These are phyloP conservation scores for Aspergillus sp. DNA, from an alignment of 2,329 filamentous ascomycete species.

Conservation along the genomic window DNA sequence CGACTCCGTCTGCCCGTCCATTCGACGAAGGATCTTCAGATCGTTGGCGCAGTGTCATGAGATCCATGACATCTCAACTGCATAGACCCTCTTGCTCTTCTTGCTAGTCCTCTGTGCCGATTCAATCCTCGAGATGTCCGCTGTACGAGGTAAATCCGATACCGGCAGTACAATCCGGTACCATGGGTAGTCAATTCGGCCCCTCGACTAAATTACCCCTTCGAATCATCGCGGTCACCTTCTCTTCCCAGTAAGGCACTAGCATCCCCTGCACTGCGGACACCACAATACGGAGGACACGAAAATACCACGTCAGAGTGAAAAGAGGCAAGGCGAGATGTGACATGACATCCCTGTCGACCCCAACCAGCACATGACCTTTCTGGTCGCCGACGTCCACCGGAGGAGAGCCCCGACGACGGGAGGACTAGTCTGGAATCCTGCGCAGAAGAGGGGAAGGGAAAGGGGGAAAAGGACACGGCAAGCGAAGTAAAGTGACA, in stretches of 20 bases:
- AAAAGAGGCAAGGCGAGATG: too few relatives aligned
- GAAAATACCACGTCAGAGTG: too few relatives aligned
- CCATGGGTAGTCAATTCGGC: neutral
- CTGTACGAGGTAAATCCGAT: neutral
- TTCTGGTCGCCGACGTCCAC: neutral
- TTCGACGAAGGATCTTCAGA: too few relatives aligned
- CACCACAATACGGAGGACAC: too few relatives aligned
- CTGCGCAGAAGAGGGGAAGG: neutral
- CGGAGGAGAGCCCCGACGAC: too few relatives aligned
- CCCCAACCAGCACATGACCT: neutral
- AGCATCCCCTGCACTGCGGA: too few relatives aligned
- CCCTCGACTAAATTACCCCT: neutral
- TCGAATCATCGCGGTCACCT: neutral
- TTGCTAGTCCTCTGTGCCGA: neutral
- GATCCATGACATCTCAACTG: too few relatives aligned
- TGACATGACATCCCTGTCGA: too few relatives aligned
- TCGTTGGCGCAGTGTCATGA: too few relatives aligned
- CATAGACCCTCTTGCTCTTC: too few relatives aligned
- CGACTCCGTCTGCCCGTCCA: too few relatives aligned
- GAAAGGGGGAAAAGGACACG: neutral
- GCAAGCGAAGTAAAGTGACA: conserved; percentile 8
- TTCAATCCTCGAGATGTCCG: neutral
- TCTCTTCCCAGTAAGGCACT: neutral
- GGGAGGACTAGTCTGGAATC: too few relatives aligned
- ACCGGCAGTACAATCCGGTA: neutral